Conservation (phyloP, 2,329 filamentous ascomycete species). For the Meredithiella fracta region DNA sequence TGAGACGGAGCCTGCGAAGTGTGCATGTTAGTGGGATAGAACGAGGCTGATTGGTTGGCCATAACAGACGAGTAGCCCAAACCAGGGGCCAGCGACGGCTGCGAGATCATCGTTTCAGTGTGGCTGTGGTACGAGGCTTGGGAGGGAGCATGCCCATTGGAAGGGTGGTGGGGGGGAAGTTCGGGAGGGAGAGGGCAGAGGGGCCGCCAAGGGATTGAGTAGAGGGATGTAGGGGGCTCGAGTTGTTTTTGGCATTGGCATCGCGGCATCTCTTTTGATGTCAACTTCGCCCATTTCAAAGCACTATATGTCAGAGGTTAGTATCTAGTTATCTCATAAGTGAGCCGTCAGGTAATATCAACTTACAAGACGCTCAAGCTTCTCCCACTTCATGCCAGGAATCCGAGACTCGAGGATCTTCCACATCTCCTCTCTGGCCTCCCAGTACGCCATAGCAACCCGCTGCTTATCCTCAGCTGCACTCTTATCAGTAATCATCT, state of each 20-base stretch:
- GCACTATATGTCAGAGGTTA: constrained; percentile 9
- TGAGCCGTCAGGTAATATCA: neutral
- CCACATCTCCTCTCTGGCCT: constrained; percentile 69
- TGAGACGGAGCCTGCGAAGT: neutral
- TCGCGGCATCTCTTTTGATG: constrained; percentile 12
- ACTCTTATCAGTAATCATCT: constrained; percentile 24
- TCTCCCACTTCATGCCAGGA: constrained; percentile 64
- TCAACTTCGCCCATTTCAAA: constrained; percentile 14
- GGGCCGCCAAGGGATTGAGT: neutral
- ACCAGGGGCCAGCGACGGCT: neutral
- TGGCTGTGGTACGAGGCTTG: neutral
- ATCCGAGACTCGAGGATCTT: constrained; percentile 50
- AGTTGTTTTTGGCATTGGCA: neutral
- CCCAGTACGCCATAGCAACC: constrained; percentile 64
- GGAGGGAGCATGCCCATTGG: constrained; percentile 13
- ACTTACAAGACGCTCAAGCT: constrained; percentile 44
- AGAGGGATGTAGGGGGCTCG: neutral
- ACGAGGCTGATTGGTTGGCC: neutral
- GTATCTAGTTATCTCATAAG: neutral
- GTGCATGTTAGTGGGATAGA: neutral
- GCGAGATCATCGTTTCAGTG: neutral
- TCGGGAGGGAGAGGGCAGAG: constrained; percentile 5
- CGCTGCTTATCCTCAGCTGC: constrained; percentile 45
- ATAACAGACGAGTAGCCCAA: neutral
- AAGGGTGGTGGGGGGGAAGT: constrained; percentile 18